Conservation (phyloP, 495 filamentous ascomycete genomes). For the Daldinia vernicosa region DNA sequence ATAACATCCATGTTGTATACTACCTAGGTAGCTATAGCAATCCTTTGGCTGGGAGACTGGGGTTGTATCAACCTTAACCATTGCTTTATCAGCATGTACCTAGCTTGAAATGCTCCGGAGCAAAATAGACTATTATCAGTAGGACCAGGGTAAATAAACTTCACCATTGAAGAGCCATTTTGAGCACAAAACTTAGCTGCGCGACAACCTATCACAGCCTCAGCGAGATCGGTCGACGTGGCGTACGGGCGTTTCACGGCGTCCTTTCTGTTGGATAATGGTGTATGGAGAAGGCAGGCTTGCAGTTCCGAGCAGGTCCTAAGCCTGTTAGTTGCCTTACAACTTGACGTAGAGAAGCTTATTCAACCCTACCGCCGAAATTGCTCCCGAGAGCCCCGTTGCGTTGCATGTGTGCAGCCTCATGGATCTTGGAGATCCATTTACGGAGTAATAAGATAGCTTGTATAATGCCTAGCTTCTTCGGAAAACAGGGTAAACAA, state of each 20-base stretch:
- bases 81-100: constrained; percentile 9
- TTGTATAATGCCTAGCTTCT: constrained; percentile 19
- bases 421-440: constrained; percentile 22
- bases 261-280: constrained; percentile 8
- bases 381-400: constrained; percentile 38
- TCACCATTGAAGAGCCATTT: constrained; percentile 12
- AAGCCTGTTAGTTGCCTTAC: constrained; percentile 14
- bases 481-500: constrained; percentile 33
- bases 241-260: constrained; percentile 34
- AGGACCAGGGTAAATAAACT: background rate
- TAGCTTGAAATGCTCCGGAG: constrained; percentile 18
- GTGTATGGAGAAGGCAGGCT: constrained; percentile 23
- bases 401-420: constrained; percentile 34
- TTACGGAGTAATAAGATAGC: constrained; percentile 26
- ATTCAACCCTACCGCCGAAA: constrained; percentile 35
- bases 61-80: constrained; percentile 2
- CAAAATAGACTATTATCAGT: constrained; percentile 5
- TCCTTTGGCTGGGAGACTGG: background rate
- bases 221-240: constrained; percentile 43
- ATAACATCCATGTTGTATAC: constrained; percentile 2
- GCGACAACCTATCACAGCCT: constrained; percentile 39
- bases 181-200: constrained; percentile 14
- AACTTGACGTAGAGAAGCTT: constrained; percentile 32
- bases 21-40: background rate
- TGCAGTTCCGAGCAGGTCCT: constrained; percentile 13